Conservation (phyloP, 2,329 filamentous ascomycete species). For the Rhynchosporium agropyri region DNA sequence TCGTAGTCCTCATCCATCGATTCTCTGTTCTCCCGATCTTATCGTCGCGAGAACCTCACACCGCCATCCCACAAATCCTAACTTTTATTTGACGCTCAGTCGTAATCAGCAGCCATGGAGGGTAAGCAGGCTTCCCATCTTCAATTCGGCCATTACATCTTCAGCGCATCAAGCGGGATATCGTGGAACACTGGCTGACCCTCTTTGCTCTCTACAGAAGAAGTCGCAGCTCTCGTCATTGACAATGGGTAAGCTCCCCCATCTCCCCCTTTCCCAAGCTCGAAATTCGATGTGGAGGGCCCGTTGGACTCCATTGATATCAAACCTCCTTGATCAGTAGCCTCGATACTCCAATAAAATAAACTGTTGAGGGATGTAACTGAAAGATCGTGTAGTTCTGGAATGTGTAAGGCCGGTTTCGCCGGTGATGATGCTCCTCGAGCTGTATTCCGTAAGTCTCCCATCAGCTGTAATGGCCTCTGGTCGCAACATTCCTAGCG, state of each 20-base stretch:
- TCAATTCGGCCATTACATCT: constrained; percentile 12
- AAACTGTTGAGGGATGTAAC: constrained; percentile 24
- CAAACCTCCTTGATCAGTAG: constrained; percentile 20
- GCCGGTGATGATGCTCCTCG: constrained; percentile 99
- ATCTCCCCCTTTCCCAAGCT: constrained; percentile 35
- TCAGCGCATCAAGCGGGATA: constrained; percentile 29
- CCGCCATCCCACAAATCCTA: constrained; percentile 38
- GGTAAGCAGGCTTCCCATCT: constrained; percentile 41
- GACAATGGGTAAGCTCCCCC: constrained; percentile 97
- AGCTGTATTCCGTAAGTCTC: constrained; percentile 98
- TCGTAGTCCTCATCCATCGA: constrained; percentile 37
- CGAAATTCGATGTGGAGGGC: constrained; percentile 36
- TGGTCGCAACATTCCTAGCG: constrained; percentile 11
- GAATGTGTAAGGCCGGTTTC: constrained; percentile 99
- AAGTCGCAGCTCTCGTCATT: constrained; percentile 99
- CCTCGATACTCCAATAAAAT: constrained; percentile 19
- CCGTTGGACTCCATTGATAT: constrained; percentile 23
- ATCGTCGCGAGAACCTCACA: constrained; percentile 38
- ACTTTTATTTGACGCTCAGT: constrained; percentile 40
- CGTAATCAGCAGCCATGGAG: constrained; percentile 46
- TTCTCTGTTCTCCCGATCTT: constrained; percentile 34
- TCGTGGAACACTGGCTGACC: constrained; percentile 36
- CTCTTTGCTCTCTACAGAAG: constrained; percentile 66
- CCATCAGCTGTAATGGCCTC: constrained; percentile 34
- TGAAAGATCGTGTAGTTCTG: constrained; percentile 69